phyloP scores from a whole-genome alignment of 495 filamentous ascomycete genomes.

The Aspergillus conjunctus region DNA sequence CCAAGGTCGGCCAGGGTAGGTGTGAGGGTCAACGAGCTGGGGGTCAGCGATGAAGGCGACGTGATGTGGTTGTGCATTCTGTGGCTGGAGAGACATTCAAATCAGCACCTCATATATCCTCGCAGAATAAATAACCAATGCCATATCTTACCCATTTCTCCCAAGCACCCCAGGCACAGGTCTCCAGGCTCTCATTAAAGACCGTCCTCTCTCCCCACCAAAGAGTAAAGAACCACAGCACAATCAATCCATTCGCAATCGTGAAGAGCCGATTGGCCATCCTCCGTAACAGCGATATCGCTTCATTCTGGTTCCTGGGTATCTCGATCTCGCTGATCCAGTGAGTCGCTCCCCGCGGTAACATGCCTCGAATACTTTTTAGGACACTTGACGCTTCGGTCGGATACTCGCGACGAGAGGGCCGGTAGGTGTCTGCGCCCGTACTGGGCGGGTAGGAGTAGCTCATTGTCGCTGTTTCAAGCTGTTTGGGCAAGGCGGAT shows the following conservation, averaged over 20 bases:
- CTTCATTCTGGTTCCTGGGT: constrained; percentile 16
- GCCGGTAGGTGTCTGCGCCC: constrained; percentile 35
- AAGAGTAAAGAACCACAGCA: constrained; percentile 74
- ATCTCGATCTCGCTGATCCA: constrained; percentile 28
- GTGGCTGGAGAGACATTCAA: constrained; percentile 56
- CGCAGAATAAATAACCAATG: too few relatives aligned
- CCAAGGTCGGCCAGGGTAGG: constrained; percentile 93
- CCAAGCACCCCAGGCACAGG: constrained; percentile 85
- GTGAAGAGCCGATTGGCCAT: constrained; percentile 46
- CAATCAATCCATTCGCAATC: constrained; percentile 65
- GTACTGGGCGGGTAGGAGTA: constrained; percentile 40
- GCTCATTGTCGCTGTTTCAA: constrained; percentile 37
- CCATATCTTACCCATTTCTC: constrained; percentile 85
- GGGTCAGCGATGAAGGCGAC: constrained; percentile 91
- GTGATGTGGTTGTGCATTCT: constrained; percentile 76
- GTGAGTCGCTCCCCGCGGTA: constrained; percentile 29
- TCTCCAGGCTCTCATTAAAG: constrained; percentile 65
- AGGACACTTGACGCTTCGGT: constrained; percentile 17
- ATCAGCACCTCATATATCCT: constrained; percentile 3
- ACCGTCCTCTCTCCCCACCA: constrained; percentile 87
- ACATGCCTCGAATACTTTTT: constrained; percentile 20
- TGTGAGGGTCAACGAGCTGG: constrained; percentile 96
- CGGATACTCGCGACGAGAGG: constrained; percentile 25
- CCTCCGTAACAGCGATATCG: constrained; percentile 18
- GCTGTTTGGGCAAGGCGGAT: constrained; percentile 8